A percentile compares a stretch with the other conserved stretches of the same genome.
Evolutionary conservation across 176 grass and related monocot genomes (phyloP).

Genomic region (Juncus effusus): DNA sequence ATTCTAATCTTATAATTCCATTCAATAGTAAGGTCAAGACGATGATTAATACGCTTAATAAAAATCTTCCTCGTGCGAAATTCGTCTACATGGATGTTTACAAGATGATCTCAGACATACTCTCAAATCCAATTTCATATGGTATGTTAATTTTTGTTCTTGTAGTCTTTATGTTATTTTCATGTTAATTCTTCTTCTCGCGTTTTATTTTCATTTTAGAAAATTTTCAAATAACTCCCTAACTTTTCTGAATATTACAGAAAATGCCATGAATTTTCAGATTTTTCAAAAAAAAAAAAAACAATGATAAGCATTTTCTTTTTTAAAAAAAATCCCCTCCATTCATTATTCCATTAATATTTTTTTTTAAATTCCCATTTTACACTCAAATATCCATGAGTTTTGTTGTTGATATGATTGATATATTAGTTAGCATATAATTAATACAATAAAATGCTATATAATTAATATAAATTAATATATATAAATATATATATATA

Average conservation of each 20-base stretch:
- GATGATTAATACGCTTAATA: slow-evolving; percentile 65
- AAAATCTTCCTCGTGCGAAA: slow-evolving; percentile 50
- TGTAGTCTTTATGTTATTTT: background rate
- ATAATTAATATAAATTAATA: too few relatives aligned
- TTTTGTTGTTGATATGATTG: too few relatives aligned
- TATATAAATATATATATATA: too few relatives aligned
- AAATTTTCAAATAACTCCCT: background rate
- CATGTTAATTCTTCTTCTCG: background rate
- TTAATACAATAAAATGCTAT: too few relatives aligned
- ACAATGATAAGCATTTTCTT: background rate
- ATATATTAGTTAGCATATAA: too few relatives aligned
- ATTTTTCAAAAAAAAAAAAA: background rate
- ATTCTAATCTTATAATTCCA: slow-evolving; percentile 61
- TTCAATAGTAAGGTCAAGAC: slow-evolving; percentile 74
- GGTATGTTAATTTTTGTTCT: slow-evolving; percentile 32
- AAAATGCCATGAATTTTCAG: background rate
- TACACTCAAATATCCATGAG: too few relatives aligned
- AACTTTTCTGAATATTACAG: background rate
- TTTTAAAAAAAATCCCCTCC: too few relatives aligned
- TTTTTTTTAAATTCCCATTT: too few relatives aligned
- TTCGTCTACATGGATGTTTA: slow-evolving; percentile 85
- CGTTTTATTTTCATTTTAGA: background rate
- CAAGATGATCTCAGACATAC: slow-evolving; percentile 67
- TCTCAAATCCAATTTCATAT: slow-evolving; percentile 52
- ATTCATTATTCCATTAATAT: too few relatives aligned